phyloP scores from a whole-genome alignment of 2,329 filamentous ascomycete genomes.

The Hymenoscyphus repandus region DNA sequence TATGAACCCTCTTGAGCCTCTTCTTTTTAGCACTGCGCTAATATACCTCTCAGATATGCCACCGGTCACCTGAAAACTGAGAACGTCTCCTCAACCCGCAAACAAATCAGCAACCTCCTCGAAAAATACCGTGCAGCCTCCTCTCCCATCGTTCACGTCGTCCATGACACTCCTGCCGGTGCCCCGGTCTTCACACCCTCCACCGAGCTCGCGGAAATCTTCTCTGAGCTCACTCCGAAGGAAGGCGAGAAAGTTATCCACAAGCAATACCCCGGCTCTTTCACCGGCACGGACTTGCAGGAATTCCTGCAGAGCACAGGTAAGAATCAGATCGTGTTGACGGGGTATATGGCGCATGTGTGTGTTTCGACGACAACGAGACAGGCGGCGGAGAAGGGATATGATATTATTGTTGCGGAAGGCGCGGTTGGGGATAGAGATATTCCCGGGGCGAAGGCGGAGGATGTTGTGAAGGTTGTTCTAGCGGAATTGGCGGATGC shows the following conservation, averaged over 20 bases:
- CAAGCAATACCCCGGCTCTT: constrained; percentile 55
- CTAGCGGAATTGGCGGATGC: constrained; percentile 57
- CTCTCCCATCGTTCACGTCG: constrained; percentile 53
- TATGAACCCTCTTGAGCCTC: constrained; percentile 34
- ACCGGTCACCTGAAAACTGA: constrained; percentile 51
- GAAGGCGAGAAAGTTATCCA: constrained; percentile 49
- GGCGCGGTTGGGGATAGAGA: constrained; percentile 62
- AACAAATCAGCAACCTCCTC: constrained; percentile 51
- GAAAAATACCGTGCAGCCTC: constrained; percentile 52
- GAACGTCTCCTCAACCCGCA: constrained; percentile 48
- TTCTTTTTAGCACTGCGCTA: not conserved
- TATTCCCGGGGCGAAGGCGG: constrained; percentile 53
- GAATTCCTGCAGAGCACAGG: constrained; percentile 45
- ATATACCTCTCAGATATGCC: constrained; percentile 33
- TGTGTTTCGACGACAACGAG: constrained; percentile 59
- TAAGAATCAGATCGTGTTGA: constrained; percentile 54
- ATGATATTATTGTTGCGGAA: constrained; percentile 55
- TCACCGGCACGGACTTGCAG: constrained; percentile 55
- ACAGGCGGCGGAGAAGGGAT: constrained; percentile 54
- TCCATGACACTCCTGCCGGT: constrained; percentile 54
- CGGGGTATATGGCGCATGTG: constrained; percentile 62
- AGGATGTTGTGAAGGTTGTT: constrained; percentile 45
- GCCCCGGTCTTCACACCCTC: constrained; percentile 62
- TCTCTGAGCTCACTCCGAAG: constrained; percentile 51
- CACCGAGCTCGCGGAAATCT: constrained; percentile 55